phyloP scores from a whole-genome alignment of 305 asterid genomes.

The Petunia hybrid region DNA sequence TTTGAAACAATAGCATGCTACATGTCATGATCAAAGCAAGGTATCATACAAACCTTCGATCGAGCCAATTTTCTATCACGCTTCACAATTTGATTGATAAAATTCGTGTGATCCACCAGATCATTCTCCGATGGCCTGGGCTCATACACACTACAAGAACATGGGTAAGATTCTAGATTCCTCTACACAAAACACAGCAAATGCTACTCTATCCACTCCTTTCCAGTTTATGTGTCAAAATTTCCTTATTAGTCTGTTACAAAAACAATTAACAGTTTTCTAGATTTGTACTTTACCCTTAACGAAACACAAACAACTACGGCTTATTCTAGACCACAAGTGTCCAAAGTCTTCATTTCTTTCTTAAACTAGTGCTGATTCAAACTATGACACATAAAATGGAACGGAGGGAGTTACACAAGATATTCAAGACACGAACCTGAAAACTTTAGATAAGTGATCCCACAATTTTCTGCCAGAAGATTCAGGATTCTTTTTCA shows the following conservation, averaged over 20 bases:
- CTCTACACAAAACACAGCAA: background rate
- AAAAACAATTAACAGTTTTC: too few relatives aligned
- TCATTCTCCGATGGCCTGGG: slow-evolving; percentile 75
- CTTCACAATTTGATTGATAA: slow-evolving; percentile 70
- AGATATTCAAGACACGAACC: slow-evolving; percentile 51
- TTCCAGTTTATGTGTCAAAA: too few relatives aligned
- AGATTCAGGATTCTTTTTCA: slow-evolving; percentile 62
- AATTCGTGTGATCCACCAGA: slow-evolving; percentile 58
- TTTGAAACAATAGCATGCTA: background rate
- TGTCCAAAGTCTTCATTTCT: too few relatives aligned
- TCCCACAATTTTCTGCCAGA: slow-evolving; percentile 79
- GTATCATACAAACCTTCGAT: slow-evolving; percentile 65
- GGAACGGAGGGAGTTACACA: background rate
- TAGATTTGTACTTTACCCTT: too few relatives aligned
- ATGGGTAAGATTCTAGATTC: slow-evolving; percentile 28
- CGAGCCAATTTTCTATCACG: slow-evolving; percentile 60
- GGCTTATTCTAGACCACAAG: too few relatives aligned
- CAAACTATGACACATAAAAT: too few relatives aligned
- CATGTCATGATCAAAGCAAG: slow-evolving; percentile 3
- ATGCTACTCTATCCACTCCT: background rate
- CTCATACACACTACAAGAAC: slow-evolving; percentile 60
- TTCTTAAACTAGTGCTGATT: too few relatives aligned
- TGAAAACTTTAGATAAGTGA: slow-evolving; percentile 65
- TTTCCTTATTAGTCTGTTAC: too few relatives aligned
- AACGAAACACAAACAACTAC: too few relatives aligned